phyloP scores from a whole-genome alignment of 2,329 filamentous ascomycete genomes.

The Venturia effusa region DNA sequence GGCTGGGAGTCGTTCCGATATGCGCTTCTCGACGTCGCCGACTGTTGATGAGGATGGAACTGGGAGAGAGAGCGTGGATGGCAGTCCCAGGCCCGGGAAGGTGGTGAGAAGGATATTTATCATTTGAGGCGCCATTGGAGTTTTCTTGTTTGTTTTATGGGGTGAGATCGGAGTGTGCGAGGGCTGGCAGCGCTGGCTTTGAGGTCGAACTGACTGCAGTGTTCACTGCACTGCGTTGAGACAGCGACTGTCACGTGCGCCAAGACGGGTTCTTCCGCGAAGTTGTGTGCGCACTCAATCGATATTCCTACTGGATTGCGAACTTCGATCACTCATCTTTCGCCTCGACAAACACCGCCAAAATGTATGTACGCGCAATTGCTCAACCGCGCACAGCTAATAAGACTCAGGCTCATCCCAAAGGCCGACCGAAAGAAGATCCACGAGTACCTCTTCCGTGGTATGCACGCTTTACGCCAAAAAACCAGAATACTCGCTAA shows the following conservation, averaged over 20 bases:
- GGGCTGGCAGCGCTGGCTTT: no score
- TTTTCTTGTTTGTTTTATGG: neutral
- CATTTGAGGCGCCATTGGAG: conserved; percentile 48
- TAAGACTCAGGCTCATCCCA: conserved; percentile 76
- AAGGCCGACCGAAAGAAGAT: conserved; percentile 99
- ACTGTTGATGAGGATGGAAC: conserved; percentile 55
- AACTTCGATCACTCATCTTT: conserved; percentile 6
- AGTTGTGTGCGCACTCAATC: neutral
- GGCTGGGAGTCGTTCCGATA: conserved; percentile 46
- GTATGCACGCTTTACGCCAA: conserved; percentile 22
- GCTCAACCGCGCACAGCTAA: conserved; percentile 7
- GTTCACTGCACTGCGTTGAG: no score
- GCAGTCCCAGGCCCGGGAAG: conserved; percentile 72
- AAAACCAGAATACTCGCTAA: neutral
- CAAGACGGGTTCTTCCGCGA: neutral
- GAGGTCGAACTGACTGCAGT: no score
- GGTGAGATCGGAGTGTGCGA: neutral
- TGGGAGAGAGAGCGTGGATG: conserved; percentile 71
- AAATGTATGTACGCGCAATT: conserved; percentile 25
- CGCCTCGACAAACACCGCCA: conserved; percentile 26
- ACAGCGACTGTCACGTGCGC: neutral
- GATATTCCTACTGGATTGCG: neutral
- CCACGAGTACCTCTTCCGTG: conserved; percentile 67
- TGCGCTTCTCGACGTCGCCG: conserved; percentile 56
- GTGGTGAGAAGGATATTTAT: conserved; percentile 79